Evolutionary conservation across 2,329 filamentous ascomycete species (phyloP).

Genomic region (Teratosphaeria zuluensis): DNA sequence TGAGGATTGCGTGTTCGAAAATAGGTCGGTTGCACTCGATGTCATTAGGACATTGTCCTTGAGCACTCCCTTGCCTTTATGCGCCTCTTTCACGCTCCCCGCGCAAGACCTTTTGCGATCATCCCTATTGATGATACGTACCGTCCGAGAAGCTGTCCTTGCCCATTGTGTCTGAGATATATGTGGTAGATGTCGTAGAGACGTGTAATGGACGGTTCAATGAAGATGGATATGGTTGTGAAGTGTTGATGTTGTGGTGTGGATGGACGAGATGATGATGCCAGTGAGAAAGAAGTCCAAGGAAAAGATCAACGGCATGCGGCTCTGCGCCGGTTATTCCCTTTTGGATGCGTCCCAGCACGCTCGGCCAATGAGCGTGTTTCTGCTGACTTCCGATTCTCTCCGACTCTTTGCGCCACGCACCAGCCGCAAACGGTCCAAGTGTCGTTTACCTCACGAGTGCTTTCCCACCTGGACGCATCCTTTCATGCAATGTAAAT

Average conservation of each 20-base stretch:
- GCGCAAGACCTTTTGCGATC: neutral
- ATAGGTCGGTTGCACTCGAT: neutral
- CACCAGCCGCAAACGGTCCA: neutral
- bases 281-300: neutral
- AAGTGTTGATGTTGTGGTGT: neutral
- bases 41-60: neutral
- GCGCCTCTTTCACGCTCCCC: neutral
- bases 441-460: neutral
- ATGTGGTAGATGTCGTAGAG: neutral
- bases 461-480: neutral
- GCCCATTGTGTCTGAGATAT: constrained; percentile 23
- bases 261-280: neutral
- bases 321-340: neutral
- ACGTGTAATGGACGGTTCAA: neutral
- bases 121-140: constrained; percentile 13
- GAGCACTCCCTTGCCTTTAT: neutral
- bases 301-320: neutral
- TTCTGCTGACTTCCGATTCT: neutral
- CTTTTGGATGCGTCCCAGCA: neutral
- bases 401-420: neutral
- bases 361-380: neutral
- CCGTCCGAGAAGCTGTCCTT: constrained; percentile 29
- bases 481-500: neutral
- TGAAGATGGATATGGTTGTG: neutral
- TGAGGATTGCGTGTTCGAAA: neutral